These are phyloP conservation scores for Xylaria castorea DNA, from an alignment of 495 filamentous ascomycete species.

Conservation along the genomic window DNA sequence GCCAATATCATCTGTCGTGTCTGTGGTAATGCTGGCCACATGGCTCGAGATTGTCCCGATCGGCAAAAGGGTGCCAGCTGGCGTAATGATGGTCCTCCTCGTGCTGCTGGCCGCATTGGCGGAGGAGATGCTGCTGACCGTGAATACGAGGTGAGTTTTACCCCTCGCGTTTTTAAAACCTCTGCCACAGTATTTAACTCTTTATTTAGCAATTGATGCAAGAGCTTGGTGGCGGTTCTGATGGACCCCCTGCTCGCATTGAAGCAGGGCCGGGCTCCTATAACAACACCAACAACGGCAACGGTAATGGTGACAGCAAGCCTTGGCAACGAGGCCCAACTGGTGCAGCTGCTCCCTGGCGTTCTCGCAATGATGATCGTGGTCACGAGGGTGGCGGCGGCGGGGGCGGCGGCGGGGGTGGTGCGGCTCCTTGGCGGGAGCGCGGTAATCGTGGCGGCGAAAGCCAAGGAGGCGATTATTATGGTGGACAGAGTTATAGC, in stretches of 20 bases:
- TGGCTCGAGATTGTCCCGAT: constrained; percentile 93
- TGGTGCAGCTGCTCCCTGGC: constrained; percentile 86
- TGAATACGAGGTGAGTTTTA: constrained; percentile 82
- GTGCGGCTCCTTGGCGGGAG: constrained; percentile 62
- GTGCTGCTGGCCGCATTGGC: constrained; percentile 68
- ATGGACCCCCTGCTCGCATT: constrained; percentile 77
- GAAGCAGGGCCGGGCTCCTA: constrained; percentile 79
- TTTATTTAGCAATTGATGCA: constrained; percentile 86
- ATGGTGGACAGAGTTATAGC: constrained; percentile 52
- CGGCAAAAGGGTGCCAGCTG: constrained; percentile 87
- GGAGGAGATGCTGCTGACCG: constrained; percentile 87
- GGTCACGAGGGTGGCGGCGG: constrained; percentile 42
- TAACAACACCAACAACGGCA: constrained; percentile 49
- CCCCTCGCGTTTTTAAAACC: background rate
- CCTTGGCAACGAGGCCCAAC: constrained; percentile 94
- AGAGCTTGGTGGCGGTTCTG: constrained; percentile 83
- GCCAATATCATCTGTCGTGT: constrained; percentile 99
- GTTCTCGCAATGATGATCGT: constrained; percentile 51
- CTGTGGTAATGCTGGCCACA: constrained; percentile 93
- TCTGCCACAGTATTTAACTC: constrained; percentile 46
- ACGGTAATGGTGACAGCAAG: constrained; percentile 61
- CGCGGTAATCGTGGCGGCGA: constrained; percentile 46
- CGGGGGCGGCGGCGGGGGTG: constrained; percentile 41
- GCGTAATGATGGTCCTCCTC: constrained; percentile 71
- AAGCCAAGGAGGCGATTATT: constrained; percentile 49